Evolutionary conservation across 257 asterid species (phyloP).

Genomic region (Apocynum venetum): DNA sequence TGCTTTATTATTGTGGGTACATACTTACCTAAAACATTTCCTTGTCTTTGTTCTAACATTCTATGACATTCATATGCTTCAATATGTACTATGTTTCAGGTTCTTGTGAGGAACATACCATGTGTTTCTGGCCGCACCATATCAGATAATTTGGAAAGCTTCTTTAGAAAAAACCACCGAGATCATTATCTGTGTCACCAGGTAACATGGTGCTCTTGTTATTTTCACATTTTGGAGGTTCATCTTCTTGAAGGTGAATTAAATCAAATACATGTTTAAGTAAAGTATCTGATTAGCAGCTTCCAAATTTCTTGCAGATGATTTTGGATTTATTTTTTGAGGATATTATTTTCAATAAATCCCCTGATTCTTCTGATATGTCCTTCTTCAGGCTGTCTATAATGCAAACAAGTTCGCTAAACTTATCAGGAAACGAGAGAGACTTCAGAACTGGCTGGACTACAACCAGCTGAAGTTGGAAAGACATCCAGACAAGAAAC

Average conservation of each 20-base stretch:
- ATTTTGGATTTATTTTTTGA: background rate
- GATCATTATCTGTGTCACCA: constrained; percentile 94
- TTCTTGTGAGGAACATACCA: constrained; percentile 88
- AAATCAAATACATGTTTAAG: background rate
- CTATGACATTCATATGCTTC: background rate
- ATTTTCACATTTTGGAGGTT: background rate
- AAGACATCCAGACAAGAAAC: constrained; percentile 81
- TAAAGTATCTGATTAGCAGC: background rate
- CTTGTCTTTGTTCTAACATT: background rate
- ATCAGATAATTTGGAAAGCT: constrained; percentile 66
- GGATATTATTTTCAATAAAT: background rate
- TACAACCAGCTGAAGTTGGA: constrained; percentile 86
- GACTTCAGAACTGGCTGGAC: constrained; percentile 92
- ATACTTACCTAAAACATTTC: background rate
- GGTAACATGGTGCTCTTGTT: constrained; percentile 38
- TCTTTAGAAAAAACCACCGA: constrained; percentile 75
- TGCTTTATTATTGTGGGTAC: background rate
- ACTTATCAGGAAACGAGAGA: constrained; percentile 65
- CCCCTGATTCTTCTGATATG: constrained; percentile 8
- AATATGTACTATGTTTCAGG: constrained; percentile 40
- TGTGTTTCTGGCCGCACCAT: constrained; percentile 60
- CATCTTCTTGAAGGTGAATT: background rate
- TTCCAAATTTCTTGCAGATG: background rate
- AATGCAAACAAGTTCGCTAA: constrained; percentile 76
- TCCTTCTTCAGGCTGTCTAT: constrained; percentile 67